Evolutionary conservation across 1,284 basidiomycete genomes (phyloP).

Genomic region (Apiotrichum brassicae): DNA sequence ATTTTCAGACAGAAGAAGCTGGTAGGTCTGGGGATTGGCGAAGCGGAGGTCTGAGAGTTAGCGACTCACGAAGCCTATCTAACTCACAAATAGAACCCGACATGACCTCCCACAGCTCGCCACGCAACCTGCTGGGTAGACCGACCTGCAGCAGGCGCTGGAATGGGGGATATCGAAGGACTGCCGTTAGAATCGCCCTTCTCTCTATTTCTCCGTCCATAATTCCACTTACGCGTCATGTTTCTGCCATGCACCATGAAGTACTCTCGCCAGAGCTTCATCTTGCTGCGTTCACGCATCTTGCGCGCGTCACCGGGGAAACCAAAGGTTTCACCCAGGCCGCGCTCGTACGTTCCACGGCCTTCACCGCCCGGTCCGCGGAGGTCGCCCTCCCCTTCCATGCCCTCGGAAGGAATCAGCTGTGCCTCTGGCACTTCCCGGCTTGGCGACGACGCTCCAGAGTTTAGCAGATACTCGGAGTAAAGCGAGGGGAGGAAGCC

Average conservation of each 20-base stretch:
- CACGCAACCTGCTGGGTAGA: constrained; percentile 86
- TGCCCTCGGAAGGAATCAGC: constrained; percentile 18
- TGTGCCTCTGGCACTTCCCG: constrained; percentile 5
- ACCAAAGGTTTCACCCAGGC: constrained; percentile 78
- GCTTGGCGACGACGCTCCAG: constrained; percentile 2
- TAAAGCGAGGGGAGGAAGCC: constrained; percentile 87
- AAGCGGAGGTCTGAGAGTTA: constrained; percentile 61
- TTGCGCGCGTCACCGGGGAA: constrained; percentile 93
- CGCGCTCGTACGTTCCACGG: constrained; percentile 61
- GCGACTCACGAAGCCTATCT: not conserved
- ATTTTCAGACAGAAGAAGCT: constrained; percentile 71
- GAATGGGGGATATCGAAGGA: constrained; percentile 95
- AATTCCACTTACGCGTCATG: constrained; percentile 26
- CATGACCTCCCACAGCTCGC: constrained; percentile 97
- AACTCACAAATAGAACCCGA: constrained; percentile 74
- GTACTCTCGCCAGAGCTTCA: constrained; percentile 94
- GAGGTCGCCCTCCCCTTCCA: constrained; percentile 55
- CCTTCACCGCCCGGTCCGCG: constrained; percentile 49
- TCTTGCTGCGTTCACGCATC: constrained; percentile 92
- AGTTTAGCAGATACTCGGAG: constrained; percentile 74
- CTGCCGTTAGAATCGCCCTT: constrained; percentile 50
- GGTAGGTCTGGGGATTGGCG: constrained; percentile 77
- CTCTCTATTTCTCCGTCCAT: constrained; percentile 18
- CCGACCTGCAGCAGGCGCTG: constrained; percentile 96
- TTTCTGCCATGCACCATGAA: constrained; percentile 53